Evolutionary conservation across 129 eudicot genomes (phyloP).

Genomic region (Solidago caesia): DNA sequence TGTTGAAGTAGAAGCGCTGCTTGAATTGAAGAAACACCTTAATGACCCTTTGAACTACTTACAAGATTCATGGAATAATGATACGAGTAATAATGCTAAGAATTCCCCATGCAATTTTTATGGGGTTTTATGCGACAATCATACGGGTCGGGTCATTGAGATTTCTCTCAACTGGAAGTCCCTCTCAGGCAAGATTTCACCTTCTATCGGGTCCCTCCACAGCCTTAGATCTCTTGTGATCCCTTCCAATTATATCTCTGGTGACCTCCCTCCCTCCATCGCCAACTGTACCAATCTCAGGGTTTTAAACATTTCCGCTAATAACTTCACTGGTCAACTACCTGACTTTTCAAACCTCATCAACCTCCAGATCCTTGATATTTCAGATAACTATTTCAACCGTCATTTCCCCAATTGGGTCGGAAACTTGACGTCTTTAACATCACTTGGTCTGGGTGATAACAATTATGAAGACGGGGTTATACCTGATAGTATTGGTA

Average conservation of each 20-base stretch:
- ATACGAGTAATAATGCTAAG: slow-evolving; percentile 25
- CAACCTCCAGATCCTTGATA: slow-evolving; percentile 58
- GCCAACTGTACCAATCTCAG: slow-evolving; percentile 51
- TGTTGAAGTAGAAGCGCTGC: too few relatives aligned
- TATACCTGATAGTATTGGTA: slow-evolving; percentile 65
- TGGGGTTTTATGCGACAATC: slow-evolving; percentile 65
- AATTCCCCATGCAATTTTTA: slow-evolving; percentile 64
- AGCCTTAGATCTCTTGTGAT: slow-evolving; percentile 52
- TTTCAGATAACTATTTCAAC: slow-evolving; percentile 57
- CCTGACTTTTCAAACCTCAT: slow-evolving; percentile 65
- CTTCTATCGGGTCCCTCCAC: slow-evolving; percentile 48
- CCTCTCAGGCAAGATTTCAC: slow-evolving; percentile 62
- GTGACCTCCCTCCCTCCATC: slow-evolving; percentile 55
- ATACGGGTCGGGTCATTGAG: slow-evolving; percentile 49
- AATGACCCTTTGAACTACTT: slow-evolving; percentile 36
- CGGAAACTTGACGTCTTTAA: slow-evolving; percentile 51
- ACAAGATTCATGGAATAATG: slow-evolving; percentile 54
- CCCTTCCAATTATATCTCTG: slow-evolving; percentile 55
- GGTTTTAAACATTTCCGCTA: slow-evolving; percentile 61
- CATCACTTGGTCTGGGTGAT: slow-evolving; percentile 54
- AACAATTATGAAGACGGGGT: slow-evolving; percentile 51
- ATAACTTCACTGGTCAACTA: slow-evolving; percentile 59
- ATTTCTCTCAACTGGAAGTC: slow-evolving; percentile 66
- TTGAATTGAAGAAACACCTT: too few relatives aligned
- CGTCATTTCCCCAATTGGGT: slow-evolving; percentile 78